These are phyloP conservation scores for Jatropha multifida DNA, from an alignment of 441 rosid genomes.

Conservation along the genomic window DNA sequence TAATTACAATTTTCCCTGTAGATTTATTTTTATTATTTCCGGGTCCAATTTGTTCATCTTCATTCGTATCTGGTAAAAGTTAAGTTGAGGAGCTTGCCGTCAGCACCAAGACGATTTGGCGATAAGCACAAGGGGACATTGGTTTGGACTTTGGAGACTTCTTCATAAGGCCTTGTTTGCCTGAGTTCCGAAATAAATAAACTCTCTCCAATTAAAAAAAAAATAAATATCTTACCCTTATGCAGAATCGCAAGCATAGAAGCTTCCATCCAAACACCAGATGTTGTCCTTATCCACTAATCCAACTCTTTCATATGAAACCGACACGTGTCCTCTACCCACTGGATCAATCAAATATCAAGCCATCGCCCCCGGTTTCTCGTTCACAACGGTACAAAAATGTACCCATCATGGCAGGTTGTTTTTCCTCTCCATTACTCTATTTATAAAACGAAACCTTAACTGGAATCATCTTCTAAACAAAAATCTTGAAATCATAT, in stretches of 20 bases:
- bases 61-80: too few relatives aligned
- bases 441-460: background rate
- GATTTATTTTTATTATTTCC: too few relatives aligned
- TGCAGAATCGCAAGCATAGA: background rate
- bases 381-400: background rate
- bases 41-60: background rate
- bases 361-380: constrained; percentile 1
- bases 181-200: too few relatives aligned
- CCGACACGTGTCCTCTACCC: constrained; percentile 21
- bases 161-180: too few relatives aligned
- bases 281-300: constrained; percentile 30
- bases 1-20: too few relatives aligned
- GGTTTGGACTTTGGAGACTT: too few relatives aligned
- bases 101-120: background rate
- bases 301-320: constrained; percentile 6
- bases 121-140: too few relatives aligned
- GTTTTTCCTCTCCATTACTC: constrained; percentile 18
- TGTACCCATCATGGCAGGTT: constrained; percentile 10
- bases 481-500: background rate
- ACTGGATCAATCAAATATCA: constrained; percentile 7
- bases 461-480: background rate
- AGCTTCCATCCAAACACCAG: background rate
- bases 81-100: background rate
- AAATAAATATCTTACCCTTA: too few relatives aligned
- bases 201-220: too few relatives aligned